Evolutionary conservation across 176 grass and related monocot species (phyloP), one percentile per base, ranked within the genome.

Genomic region (Ampelocalamus luodianensis): DNA sequence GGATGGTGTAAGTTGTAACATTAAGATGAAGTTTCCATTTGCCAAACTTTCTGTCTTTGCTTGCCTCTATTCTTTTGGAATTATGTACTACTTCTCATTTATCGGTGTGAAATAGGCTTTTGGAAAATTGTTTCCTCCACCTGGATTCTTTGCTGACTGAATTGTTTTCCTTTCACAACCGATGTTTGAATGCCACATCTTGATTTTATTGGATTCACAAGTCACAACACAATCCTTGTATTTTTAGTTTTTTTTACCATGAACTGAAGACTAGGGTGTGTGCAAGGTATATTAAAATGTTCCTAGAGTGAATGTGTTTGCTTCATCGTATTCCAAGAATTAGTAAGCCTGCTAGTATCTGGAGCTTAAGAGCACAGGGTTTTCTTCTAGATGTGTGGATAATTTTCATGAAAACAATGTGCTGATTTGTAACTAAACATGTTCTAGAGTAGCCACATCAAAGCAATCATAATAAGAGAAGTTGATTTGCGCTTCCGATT

Each of bases 1-100:
- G 96, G 96, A 99, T 86, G 96, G 96, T 89, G 96, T 99, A 99
- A 94, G 93, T 90, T 89, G 59, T 45, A 77, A 58, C 79, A 58
- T 56, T 86, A 37, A 83, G 32, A 84, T 77, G 26, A 54, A 34
- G 20, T 80, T 88, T 85, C 46, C 24, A 46, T 77, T 55, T 55
- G n/a, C n/a, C 29, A 49, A 74, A 63, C 50, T 46, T 81, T 71
- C 26, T 68, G 43, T 67, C 29, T 75, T 80, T 89, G n/a, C 68
- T 58, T 90, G 60, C 36, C 18, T 56, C 10, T 82, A 9, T 79
- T 79, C 6, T 74, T 69, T 83, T 87, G 50, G 40, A 45, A 39
- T 46, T 8, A 61, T 74, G n/a, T 15, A 29, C 23, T 23, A 34
- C 7, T 72, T 90, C 4, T 77, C 49, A 82, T 82, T 75, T 51